Evolutionary conservation across 352 stramenopile genomes (phyloP).

Genomic region (Lagenidium giganteum): DNA sequence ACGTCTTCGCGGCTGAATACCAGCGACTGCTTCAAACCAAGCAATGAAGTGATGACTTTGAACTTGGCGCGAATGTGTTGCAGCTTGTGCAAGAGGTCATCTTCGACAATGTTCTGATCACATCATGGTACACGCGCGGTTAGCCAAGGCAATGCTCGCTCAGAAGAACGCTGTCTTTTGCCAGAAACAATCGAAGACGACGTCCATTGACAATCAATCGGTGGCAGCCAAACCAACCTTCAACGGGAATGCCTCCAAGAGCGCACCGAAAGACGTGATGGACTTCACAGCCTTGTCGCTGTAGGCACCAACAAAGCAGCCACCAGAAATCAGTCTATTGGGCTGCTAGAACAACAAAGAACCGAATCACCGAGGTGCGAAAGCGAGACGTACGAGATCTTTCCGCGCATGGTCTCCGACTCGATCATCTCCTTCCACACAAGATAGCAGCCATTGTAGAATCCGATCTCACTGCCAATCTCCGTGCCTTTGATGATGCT

Average conservation of each 20-base stretch:
- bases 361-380: not conserved
- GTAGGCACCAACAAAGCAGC: not conserved
- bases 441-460: conserved; percentile 75
- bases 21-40: conserved; percentile 43
- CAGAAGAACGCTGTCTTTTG: too few species aligned
- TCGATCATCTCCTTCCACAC: conserved; percentile 64
- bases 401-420: conserved; percentile 20
- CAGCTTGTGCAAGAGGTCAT: conserved; percentile 68
- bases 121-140: not conserved
- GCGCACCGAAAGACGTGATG: conserved; percentile 41
- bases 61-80: conserved; percentile 79
- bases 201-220: not conserved
- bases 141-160: not conserved
- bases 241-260: conserved; percentile 56
- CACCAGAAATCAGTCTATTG: conserved; percentile 2
- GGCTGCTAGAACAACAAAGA: conserved; percentile 1
- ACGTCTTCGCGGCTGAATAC: conserved; percentile 69
- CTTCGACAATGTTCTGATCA: conserved; percentile 66
- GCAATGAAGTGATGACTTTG: conserved; percentile 67
- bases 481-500: conserved; percentile 76
- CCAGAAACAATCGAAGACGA: not conserved
- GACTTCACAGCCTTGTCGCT: conserved; percentile 57
- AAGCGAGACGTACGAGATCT: conserved; percentile 33
- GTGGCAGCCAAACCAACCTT: conserved; percentile 31
- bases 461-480: conserved; percentile 77